Evolutionary conservation across 441 rosid species (phyloP), one percentile per base, ranked within the genome.

Genomic region (Adansonia grandidieri): DNA sequence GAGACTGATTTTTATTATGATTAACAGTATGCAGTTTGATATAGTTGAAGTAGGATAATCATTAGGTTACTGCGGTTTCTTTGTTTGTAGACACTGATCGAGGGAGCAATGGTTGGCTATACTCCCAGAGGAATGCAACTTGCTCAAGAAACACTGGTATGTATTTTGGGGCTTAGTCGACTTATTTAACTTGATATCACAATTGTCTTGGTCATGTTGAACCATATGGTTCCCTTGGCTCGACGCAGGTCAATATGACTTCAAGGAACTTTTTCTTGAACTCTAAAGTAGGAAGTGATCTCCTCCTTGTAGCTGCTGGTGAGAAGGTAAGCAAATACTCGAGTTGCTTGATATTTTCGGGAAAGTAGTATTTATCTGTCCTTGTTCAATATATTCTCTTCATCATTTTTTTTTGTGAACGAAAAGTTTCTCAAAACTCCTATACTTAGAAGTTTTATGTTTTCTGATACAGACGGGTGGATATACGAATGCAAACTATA

Each of bases 71-170:
- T 58, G 73, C 74, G 75, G 82, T 60, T 77, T 82, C 47, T 71
- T 78, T 82, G 81, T 61, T 63, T 84, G 80, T 85, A 94, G 99
- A 88, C 97, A 14, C 88, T 94, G 42, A 74, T 86, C 62, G 98
- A 91, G 65, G 99, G 98, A 83, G 98, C 98, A 68, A 96, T 96
- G 98, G 63, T 83, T 40, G 96, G 93, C 11, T 79, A 94, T 84
- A 88, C 98, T 53, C 87, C 93, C 56, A 86, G 81, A 77, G 99
- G 99, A 80, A 96, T 94, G 98, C 86, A 94, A 85, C 81, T 96
- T 74, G 99, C 98, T 81, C 92, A 93, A 84, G 94, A 94, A 17
- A 83, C 87, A 11, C 82, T 96, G 95, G 99, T 93, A 92, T 56
- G 76, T 40, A 73, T 6, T 11, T 62, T 78, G 63, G 42, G 13